Evolutionary conservation across 2,329 filamentous ascomycete genomes (phyloP).

Genomic region (Pseudocercospora crystallina): DNA sequence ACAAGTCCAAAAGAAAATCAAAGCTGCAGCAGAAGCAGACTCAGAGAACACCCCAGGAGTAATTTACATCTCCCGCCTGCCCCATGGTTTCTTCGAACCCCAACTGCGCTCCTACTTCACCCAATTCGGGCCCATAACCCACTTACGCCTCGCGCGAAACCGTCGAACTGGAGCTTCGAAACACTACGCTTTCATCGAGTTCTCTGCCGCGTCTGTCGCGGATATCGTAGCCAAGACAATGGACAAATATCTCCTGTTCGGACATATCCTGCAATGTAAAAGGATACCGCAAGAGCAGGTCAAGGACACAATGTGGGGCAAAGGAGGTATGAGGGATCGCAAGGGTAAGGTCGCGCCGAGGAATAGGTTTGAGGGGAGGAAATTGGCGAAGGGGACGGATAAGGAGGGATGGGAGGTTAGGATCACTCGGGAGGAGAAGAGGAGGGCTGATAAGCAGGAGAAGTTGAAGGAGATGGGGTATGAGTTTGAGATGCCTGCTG

Average conservation of each 20-base stretch:
- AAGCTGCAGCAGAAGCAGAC: slow-evolving; percentile 42
- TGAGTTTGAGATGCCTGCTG: slow-evolving; percentile 70
- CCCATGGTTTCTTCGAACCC: slow-evolving; percentile 95
- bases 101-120: slow-evolving; percentile 92
- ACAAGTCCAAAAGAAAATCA: slow-evolving; percentile 42
- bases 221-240: slow-evolving; percentile 93
- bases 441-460: slow-evolving; percentile 66
- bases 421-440: slow-evolving; percentile 70
- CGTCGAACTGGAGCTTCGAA: slow-evolving; percentile 86
- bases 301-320: slow-evolving; percentile 81
- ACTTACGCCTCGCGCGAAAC: slow-evolving; percentile 83
- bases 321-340: slow-evolving; percentile 52
- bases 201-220: slow-evolving; percentile 72
- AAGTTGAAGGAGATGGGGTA: slow-evolving; percentile 81
- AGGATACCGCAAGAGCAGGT: slow-evolving; percentile 73
- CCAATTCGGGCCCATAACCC: slow-evolving; percentile 83
- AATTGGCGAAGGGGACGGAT: slow-evolving; percentile 70
- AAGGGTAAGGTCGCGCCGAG: slow-evolving; percentile 78
- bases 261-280: slow-evolving; percentile 88
- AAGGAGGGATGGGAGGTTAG: slow-evolving; percentile 77
- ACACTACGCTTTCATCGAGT: slow-evolving; percentile 95
- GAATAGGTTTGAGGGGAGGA: slow-evolving; percentile 78
- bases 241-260: slow-evolving; percentile 96
- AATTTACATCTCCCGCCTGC: slow-evolving; percentile 86
- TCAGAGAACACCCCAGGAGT: slow-evolving; percentile 66